Base-by-base conservation (phyloP, 2,329 filamentous ascomycete genomes). In the Fusarium avenaceum region DNA sequence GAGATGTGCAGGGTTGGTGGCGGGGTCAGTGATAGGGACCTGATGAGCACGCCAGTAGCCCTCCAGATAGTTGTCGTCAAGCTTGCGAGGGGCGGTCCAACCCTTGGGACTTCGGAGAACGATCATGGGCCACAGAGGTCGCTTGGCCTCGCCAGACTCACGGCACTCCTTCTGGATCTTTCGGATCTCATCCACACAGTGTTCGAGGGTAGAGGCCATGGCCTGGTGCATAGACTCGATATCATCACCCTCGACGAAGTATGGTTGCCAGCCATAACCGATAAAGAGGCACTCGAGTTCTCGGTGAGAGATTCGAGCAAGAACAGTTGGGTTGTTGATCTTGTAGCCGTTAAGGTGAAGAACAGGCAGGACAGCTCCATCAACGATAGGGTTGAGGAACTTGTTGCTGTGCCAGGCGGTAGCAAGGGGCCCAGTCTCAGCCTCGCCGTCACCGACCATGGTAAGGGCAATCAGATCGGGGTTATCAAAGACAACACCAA, bases 311-410 rank as follows among this genome's bases (percentile, higher is more conserved):
- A 94, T 90, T 69, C 92, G 88, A 15, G 91, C 88, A 17, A 94
- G 85, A 1, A 94, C 75, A 7, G 89, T 94, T 10, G 90, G 90
- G 78, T 93, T 92, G 82, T 92, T 92, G 82, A 94, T 94, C 83
- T 94, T 94, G 85, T 94, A 94, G 46, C 92, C 92, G 72, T 94
- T 94, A 33, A 94, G 83, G 77, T 94, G 91, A 13, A 94, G 84
- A 7, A 94, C 88, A 0, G 92, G 92, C 2, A 94, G 83, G 9
- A 94, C 92, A 38, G 91, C 92, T 30, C 92, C 92, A 72, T 94
- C 91, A 0, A 86, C 90, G 70, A 92, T 90, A 6, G 92, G 92
- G 75, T 94, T 93, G 67, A 94, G 84, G 79, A 93, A 94, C 77
- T 94, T 94, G 75, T 86, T 94, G 79, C 89, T 91, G 80, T 94